Conservation (phyloP, 345 rosid genomes). For the Jatropha curcas region DNA sequence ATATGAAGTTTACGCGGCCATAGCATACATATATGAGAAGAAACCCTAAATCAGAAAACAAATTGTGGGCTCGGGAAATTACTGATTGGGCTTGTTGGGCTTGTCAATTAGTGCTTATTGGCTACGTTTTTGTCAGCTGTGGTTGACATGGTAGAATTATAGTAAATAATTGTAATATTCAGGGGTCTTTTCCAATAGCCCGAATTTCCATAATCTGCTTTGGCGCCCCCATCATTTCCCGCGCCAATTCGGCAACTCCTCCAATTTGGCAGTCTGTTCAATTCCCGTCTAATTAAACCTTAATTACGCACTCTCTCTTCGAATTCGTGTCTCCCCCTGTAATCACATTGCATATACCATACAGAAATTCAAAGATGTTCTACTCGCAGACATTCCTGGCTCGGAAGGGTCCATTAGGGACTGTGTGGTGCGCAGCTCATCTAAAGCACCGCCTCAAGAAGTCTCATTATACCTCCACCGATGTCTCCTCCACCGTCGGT, state of each 20-base stretch:
- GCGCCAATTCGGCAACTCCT: conserved; percentile 6
- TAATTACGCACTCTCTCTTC: background rate
- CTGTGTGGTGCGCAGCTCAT: conserved; percentile 91
- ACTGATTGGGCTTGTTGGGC: too few relatives aligned
- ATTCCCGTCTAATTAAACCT: background rate
- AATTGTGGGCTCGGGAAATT: background rate
- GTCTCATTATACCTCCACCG: conserved; percentile 72
- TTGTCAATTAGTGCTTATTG: too few relatives aligned
- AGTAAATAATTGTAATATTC: background rate
- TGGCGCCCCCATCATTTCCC: conserved; percentile 4
- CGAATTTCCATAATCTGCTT: background rate
- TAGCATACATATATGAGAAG: too few relatives aligned
- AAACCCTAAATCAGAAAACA: background rate
- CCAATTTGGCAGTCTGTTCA: background rate
- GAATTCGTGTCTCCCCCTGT: background rate
- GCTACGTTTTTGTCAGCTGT: too few relatives aligned
- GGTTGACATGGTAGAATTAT: background rate
- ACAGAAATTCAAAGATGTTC: conserved; percentile 45
- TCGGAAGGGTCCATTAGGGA: conserved; percentile 73
- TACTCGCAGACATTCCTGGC: conserved; percentile 74
- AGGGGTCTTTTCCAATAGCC: background rate
- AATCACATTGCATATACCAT: background rate
- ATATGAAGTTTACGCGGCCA: too few relatives aligned
- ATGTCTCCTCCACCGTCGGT: conserved; percentile 76
- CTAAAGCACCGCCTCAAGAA: conserved; percentile 74